phyloP scores from a whole-genome alignment of 495 filamentous ascomycete species.

The Aspergillus hancockii region DNA sequence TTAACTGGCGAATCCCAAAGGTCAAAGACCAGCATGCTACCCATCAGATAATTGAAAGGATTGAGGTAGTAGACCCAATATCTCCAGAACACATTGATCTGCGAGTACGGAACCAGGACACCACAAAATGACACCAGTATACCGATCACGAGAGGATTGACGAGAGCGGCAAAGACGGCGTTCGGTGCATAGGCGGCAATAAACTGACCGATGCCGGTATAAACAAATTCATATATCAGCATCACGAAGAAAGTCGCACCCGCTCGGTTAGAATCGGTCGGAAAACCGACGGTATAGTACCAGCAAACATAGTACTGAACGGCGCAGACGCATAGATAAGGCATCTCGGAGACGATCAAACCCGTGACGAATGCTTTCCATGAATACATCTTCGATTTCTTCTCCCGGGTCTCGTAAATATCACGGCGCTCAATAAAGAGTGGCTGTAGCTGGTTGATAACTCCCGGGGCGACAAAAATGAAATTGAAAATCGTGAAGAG shows the following conservation, averaged over 20 bases:
- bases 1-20: conserved; percentile 55
- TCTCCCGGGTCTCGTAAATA: conserved; percentile 55
- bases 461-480: conserved; percentile 52
- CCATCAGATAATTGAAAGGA: conserved; percentile 70
- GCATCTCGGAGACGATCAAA: conserved; percentile 55
- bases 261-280: conserved; percentile 42
- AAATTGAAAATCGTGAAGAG: conserved; percentile 52
- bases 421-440: conserved; percentile 54
- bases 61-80: conserved; percentile 79
- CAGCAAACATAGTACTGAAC: conserved; percentile 53
- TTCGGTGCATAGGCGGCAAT: conserved; percentile 59
- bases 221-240: conserved; percentile 56
- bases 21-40: conserved; percentile 56
- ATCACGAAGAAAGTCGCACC: conserved; percentile 60
- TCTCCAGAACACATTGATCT: conserved; percentile 60
- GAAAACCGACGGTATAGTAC: conserved; percentile 54
- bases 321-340: conserved; percentile 52
- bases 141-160: conserved; percentile 58
- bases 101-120: conserved; percentile 39
- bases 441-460: conserved; percentile 54
- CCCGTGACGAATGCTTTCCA: conserved; percentile 56
- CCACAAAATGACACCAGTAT: conserved; percentile 61
- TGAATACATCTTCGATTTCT: conserved; percentile 56
- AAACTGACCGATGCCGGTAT: conserved; percentile 62
- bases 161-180: conserved; percentile 56